phyloP scores from a whole-genome alignment of 2,329 filamentous ascomycete species.

The Blastomyces emzantsi region DNA sequence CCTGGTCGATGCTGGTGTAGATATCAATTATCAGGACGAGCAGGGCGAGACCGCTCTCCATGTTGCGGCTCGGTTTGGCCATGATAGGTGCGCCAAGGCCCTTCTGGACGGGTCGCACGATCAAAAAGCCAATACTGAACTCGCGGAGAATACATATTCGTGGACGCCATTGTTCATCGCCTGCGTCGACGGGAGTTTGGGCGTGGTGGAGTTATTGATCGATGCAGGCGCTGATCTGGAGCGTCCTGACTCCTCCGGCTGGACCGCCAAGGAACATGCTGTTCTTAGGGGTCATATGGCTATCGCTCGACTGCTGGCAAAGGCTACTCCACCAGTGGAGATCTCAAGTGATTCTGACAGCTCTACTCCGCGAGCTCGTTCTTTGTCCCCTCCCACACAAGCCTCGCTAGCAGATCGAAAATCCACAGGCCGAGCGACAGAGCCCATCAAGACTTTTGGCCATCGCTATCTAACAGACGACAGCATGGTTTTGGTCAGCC shows the following conservation, averaged over 20 bases:
- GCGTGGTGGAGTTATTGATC: constrained; percentile 67
- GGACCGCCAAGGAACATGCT: constrained; percentile 90
- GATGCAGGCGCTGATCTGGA: constrained; percentile 68
- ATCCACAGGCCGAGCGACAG: constrained; percentile 46
- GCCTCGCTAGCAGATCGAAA: constrained; percentile 38
- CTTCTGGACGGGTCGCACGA: constrained; percentile 60
- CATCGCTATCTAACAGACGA: constrained; percentile 88
- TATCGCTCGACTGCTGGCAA: constrained; percentile 62
- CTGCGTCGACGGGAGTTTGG: constrained; percentile 74
- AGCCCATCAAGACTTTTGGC: constrained; percentile 89
- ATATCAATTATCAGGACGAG: constrained; percentile 88
- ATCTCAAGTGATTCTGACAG: constrained; percentile 20
- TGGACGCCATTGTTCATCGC: constrained; percentile 97
- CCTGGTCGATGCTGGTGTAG: constrained; percentile 78
- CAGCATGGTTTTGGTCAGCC: constrained; percentile 80
- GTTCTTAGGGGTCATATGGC: constrained; percentile 78
- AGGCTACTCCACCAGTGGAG: constrained; percentile 38
- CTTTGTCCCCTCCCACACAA: constrained; percentile 28
- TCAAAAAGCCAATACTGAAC: constrained; percentile 66
- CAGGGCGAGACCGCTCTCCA: constrained; percentile 87
- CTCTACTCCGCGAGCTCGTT: constrained; percentile 26
- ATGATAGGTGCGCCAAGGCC: constrained; percentile 67
- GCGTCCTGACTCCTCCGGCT: constrained; percentile 74
- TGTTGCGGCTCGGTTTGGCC: constrained; percentile 80
- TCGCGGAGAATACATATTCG: constrained; percentile 72